Percentiles rank a stretch among this genome's conserved stretches.
Conservation (phyloP, 2,329 filamentous ascomycete genomes). For the Tolypocladium tundrense region DNA sequence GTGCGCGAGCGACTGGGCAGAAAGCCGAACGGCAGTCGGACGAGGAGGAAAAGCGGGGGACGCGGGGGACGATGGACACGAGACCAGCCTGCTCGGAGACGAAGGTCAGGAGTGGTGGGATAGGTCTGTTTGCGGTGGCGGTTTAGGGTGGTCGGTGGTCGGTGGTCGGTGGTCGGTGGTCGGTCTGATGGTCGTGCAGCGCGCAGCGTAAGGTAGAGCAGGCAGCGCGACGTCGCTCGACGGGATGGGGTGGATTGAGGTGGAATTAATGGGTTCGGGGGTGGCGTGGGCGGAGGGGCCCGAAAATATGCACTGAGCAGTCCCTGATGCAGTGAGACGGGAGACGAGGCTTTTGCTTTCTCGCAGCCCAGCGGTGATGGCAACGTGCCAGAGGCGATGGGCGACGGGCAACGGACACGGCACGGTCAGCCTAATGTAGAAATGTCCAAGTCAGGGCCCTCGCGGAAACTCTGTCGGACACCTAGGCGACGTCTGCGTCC, state of each 20-base stretch:
- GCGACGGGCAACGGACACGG: not conserved
- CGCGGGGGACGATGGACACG: not conserved
- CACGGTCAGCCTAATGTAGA: not conserved
- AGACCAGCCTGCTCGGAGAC: not conserved
- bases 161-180: not conserved
- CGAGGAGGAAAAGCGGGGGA: not conserved
- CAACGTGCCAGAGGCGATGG: not conserved
- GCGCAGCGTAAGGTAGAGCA: not conserved
- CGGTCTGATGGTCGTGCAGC: not conserved
- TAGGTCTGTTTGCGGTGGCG: not conserved
- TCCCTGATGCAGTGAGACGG: not conserved
- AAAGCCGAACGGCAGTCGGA: not conserved
- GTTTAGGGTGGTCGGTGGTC: not conserved
- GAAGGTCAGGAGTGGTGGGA: not conserved
- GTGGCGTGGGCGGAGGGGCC: not conserved
- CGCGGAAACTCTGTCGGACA: not conserved
- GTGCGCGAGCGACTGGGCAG: not conserved
- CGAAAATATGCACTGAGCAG: not conserved
- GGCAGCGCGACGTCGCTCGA: not conserved
- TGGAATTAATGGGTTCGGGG: not conserved
- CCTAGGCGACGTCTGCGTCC: constrained; percentile 2
- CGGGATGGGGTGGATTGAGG: not conserved
- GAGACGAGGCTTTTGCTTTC: not conserved
- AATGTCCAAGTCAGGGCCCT: not conserved
- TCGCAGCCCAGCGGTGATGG: not conserved